Conservation (phyloP, 2,329 filamentous ascomycete genomes). For the Calonectria fujianensis region DNA sequence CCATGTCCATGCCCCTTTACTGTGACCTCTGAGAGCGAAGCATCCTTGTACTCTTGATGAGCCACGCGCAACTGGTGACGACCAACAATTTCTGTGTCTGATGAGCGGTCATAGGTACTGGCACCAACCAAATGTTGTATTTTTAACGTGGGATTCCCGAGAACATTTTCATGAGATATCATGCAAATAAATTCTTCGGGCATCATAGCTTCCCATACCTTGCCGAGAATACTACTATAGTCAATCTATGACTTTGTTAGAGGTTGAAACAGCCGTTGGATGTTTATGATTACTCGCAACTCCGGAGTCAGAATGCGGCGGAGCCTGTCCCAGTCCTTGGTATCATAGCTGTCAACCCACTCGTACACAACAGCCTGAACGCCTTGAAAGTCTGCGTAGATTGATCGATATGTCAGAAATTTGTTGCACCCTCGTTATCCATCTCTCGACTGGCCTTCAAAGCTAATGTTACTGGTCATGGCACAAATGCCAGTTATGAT, state of each 20-base stretch:
- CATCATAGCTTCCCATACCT: background rate
- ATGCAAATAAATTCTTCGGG: background rate
- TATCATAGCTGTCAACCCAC: slow-evolving; percentile 34
- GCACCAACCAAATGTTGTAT: background rate
- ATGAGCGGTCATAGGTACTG: background rate
- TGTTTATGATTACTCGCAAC: background rate
- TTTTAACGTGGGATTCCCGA: background rate
- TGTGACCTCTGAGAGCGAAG: background rate
- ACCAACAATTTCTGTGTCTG: background rate
- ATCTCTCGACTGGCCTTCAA: background rate
- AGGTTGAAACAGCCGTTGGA: background rate
- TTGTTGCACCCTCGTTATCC: background rate
- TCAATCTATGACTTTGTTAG: background rate
- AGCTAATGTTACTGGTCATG: background rate
- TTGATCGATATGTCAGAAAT: background rate
- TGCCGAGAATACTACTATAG: background rate
- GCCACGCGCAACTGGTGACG: background rate
- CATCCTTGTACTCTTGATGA: background rate
- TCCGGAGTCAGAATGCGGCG: slow-evolving; percentile 4
- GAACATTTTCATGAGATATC: background rate
- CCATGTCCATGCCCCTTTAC: background rate
- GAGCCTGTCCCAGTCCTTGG: slow-evolving; percentile 33
- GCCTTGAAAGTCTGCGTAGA: background rate
- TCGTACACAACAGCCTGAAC: slow-evolving; percentile 21
- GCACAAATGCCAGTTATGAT: too few species aligned